Percentiles rank a stretch among this genome's conserved stretches.
Evolutionary conservation across 192 early-diverging fungal genomes (phyloP).

Genomic region (Phlyctochytrium bullatum): DNA sequence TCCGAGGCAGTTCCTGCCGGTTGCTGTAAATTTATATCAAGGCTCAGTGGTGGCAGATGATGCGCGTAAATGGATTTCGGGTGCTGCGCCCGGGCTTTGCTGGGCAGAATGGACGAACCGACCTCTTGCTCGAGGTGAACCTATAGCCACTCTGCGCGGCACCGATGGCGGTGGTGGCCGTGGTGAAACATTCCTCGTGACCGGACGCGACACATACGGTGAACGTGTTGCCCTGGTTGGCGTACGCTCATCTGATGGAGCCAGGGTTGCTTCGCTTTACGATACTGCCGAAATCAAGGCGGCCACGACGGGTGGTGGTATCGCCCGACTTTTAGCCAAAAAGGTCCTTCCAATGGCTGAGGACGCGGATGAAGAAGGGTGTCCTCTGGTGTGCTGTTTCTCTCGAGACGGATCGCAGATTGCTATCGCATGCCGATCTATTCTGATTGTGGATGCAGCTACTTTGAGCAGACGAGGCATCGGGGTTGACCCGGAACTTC

Average conservation of each 20-base stretch:
- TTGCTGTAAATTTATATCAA: constrained; percentile 25
- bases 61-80: constrained; percentile 24
- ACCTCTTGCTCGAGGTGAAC: constrained; percentile 26
- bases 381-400: constrained; percentile 10
- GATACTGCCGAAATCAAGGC: constrained; percentile 26
- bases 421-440: constrained; percentile 21
- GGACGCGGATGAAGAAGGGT: constrained; percentile 8
- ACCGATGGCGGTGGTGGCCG: constrained; percentile 15
- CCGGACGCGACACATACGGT: constrained; percentile 29
- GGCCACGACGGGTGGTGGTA: constrained; percentile 16
- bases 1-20: constrained; percentile 23
- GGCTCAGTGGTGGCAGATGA: constrained; percentile 29
- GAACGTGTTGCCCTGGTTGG: constrained; percentile 22
- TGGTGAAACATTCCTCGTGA: constrained; percentile 19
- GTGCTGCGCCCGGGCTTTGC: constrained; percentile 20
- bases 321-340: constrained; percentile 21
- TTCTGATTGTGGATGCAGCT: constrained; percentile 15
- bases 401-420: constrained; percentile 15
- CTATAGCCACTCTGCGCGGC: constrained; percentile 27
- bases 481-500: constrained; percentile 19
- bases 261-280: constrained; percentile 18
- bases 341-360: constrained; percentile 7
- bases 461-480: constrained; percentile 13
- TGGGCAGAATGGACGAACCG: constrained; percentile 31
- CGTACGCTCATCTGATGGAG: constrained; percentile 22